These are phyloP conservation scores for Phytophthora palmivora DNA, from an alignment of 352 stramenopile genomes.

Conservation along the genomic window DNA sequence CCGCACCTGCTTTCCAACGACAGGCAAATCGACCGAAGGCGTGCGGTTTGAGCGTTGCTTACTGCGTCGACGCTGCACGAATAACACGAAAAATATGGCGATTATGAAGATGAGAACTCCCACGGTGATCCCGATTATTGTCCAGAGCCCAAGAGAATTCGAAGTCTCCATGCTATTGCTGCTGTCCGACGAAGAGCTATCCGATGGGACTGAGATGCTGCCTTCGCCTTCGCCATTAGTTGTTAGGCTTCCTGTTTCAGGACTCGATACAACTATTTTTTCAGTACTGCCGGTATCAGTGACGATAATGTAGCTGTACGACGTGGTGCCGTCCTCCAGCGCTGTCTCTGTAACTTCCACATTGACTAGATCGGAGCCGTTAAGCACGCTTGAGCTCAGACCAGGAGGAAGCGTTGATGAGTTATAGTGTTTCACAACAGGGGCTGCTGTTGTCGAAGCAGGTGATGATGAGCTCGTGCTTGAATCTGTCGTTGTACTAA, in stretches of 20 bases:
- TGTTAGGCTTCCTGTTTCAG: background rate
- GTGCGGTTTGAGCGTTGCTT: constrained; percentile 1
- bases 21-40: constrained; percentile 7
- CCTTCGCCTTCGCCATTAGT: constrained; percentile 1
- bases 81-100: constrained; percentile 26
- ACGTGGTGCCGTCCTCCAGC: constrained; percentile 31
- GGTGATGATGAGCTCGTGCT: background rate
- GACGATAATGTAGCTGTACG: constrained; percentile 47
- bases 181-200: constrained; percentile 1
- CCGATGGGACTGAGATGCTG: background rate
- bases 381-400: constrained; percentile 38
- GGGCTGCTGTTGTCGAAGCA: constrained; percentile 4
- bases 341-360: constrained; percentile 48
- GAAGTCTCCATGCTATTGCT: constrained; percentile 2
- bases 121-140: constrained; percentile 17
- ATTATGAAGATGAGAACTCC: constrained; percentile 19
- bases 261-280: constrained; percentile 20
- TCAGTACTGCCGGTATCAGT: constrained; percentile 29
- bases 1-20: constrained; percentile 11
- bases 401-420: constrained; percentile 47
- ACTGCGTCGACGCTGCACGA: constrained; percentile 10
- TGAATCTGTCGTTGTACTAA: background rate
- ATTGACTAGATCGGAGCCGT: constrained; percentile 42
- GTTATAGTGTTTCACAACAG: constrained; percentile 40
- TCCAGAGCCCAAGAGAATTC: constrained; percentile 2